Conservation (phyloP, 2,329 filamentous ascomycete species). For the Elsinoe necatrix region DNA sequence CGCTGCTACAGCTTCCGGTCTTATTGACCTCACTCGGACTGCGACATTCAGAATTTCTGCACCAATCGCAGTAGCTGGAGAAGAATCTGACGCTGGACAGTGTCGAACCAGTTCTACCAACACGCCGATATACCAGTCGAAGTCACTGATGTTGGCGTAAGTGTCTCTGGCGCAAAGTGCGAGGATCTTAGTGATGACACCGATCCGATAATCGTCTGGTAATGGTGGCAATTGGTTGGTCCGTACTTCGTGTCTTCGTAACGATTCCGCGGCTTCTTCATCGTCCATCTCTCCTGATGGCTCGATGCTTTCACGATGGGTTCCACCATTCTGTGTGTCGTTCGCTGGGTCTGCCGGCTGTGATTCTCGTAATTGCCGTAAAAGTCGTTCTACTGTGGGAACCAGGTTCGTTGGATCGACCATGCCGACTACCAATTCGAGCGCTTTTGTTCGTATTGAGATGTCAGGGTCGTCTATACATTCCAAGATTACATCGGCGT, state of each 20-base stretch:
- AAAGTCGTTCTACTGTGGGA: constrained; percentile 73
- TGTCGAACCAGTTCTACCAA: constrained; percentile 71
- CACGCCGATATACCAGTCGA: constrained; percentile 95
- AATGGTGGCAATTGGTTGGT: constrained; percentile 50
- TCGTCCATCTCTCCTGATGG: constrained; percentile 50
- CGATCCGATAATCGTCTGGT: constrained; percentile 76
- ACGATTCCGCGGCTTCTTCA: constrained; percentile 47
- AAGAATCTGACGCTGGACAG: constrained; percentile 46
- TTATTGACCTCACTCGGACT: constrained; percentile 79
- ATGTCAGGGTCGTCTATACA: constrained; percentile 95
- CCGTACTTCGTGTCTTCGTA: constrained; percentile 45
- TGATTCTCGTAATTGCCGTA: constrained; percentile 69
- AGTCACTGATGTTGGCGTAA: constrained; percentile 77
- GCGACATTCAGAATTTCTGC: constrained; percentile 82
- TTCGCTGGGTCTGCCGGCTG: constrained; percentile 46
- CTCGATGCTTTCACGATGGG: constrained; percentile 34
- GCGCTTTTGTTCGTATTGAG: constrained; percentile 83
- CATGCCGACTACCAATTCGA: constrained; percentile 90
- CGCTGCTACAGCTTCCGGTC: constrained; percentile 70
- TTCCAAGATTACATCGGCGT: constrained; percentile 92
- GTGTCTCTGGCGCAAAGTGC: constrained; percentile 86
- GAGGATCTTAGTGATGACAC: constrained; percentile 74
- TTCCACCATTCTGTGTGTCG: constrained; percentile 41
- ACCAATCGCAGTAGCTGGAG: constrained; percentile 49
- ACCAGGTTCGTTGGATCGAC: constrained; percentile 79